Evolutionary conservation across 768 basidiomycete genomes (phyloP).

Genomic region (Coprinellus aureogranulatus): DNA sequence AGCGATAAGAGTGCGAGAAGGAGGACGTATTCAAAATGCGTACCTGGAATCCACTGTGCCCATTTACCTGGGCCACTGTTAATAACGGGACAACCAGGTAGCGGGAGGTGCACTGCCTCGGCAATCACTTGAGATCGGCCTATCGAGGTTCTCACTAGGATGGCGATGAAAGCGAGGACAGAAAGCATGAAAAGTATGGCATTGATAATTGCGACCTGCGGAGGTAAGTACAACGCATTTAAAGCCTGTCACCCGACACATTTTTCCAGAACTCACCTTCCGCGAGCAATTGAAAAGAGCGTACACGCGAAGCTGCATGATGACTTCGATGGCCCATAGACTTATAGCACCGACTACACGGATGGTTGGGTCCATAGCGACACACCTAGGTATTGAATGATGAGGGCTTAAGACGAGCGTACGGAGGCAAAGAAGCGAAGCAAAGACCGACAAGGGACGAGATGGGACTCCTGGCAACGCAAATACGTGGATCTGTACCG

Average conservation of each 20-base stretch:
- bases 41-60: background rate
- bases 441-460: background rate
- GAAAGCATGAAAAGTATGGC: conserved; percentile 37
- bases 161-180: conserved; percentile 40
- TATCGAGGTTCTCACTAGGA: conserved; percentile 37
- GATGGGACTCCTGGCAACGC: background rate
- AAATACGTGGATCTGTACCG: background rate
- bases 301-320: conserved; percentile 48
- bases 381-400: conserved; percentile 41
- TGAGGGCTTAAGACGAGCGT: background rate
- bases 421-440: background rate
- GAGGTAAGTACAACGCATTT: background rate
- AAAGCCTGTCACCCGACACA: background rate
- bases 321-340: conserved; percentile 48
- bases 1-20: background rate
- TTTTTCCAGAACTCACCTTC: conserved; percentile 27
- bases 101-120: conserved; percentile 18
- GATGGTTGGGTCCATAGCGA: conserved; percentile 42
- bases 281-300: conserved; percentile 40
- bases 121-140: conserved; percentile 34
- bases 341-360: conserved; percentile 42
- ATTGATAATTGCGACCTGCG: conserved; percentile 38
- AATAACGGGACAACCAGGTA: background rate
- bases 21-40: background rate
- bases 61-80: background rate